A percentile compares a stretch with the other conserved stretches of the same genome.
phyloP scores from a whole-genome alignment of 768 basidiomycete genomes.

The Steccherinum ochraceum region DNA sequence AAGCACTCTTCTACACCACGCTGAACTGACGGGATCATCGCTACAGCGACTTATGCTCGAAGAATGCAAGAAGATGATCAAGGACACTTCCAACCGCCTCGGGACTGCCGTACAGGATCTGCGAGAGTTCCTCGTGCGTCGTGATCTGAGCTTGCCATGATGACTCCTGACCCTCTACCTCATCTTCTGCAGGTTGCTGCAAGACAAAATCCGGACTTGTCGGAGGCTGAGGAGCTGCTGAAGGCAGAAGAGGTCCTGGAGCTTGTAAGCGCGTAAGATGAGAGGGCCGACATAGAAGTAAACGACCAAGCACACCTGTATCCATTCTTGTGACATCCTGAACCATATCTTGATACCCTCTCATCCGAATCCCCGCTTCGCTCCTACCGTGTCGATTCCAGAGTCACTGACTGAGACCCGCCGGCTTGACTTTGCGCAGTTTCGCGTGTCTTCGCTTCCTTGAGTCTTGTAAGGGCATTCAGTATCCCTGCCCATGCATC shows the following conservation, averaged over 20 bases:
- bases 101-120: conserved; percentile 59
- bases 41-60: conserved; percentile 60
- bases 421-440: background rate
- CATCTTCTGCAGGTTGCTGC: conserved; percentile 36
- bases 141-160: conserved; percentile 5
- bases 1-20: too few relatives aligned
- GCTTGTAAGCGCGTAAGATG: conserved; percentile 40
- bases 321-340: background rate
- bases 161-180: background rate
- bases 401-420: background rate
- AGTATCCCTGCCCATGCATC: conserved; percentile 77
- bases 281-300: background rate
- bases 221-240: conserved; percentile 26
- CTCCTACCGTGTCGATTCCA: background rate
- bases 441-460: conserved; percentile 34
- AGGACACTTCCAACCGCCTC: conserved; percentile 57
- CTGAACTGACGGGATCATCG: too few relatives aligned
- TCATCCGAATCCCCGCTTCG: background rate
- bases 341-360: background rate
- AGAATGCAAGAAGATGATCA: conserved; percentile 79
- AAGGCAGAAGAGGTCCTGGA: conserved; percentile 53
- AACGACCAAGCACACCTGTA: conserved; percentile 7
- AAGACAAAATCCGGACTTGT: conserved; percentile 34
- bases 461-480: conserved; percentile 58
- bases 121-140: conserved; percentile 60